These are phyloP conservation scores for Oryza coarctata DNA, from an alignment of 176 grass and related monocot genomes.

Conservation along the genomic window DNA sequence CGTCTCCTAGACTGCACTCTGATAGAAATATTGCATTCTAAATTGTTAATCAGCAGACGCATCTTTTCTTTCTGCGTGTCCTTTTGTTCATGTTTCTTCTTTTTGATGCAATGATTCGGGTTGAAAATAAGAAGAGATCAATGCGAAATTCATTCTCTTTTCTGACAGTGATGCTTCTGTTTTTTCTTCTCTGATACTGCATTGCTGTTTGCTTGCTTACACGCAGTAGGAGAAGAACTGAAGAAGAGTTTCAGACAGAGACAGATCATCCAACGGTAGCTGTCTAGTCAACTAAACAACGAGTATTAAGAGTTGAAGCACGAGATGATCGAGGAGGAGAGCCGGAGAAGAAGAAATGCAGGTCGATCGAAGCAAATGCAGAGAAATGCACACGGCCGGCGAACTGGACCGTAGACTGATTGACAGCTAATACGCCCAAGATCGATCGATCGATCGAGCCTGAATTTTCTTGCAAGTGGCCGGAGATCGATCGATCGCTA, in stretches of 20 bases:
- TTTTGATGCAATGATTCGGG: neutral
- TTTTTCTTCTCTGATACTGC: neutral
- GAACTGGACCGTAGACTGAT: neutral
- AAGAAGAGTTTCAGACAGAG: neutral
- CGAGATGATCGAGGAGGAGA: neutral
- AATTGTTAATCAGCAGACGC: neutral
- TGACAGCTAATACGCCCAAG: no score
- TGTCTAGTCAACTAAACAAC: neutral
- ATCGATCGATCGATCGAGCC: neutral
- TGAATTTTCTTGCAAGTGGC: neutral
- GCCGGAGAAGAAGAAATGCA: neutral
- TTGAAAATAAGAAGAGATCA: neutral
- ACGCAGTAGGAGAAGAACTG: neutral
- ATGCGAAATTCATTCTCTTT: neutral
- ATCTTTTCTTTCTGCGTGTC: neutral
- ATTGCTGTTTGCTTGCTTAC: neutral
- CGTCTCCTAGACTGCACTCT: no score
- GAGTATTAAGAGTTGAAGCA: neutral
- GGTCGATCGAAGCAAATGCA: neutral
- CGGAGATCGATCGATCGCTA: no score
- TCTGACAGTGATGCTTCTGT: neutral
- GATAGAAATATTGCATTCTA: neutral
- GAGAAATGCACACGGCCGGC: neutral
- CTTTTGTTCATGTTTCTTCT: neutral
- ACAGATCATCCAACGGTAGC: neutral